phyloP scores from a whole-genome alignment of 208 protist genomes.

The Willaertia magna region DNA sequence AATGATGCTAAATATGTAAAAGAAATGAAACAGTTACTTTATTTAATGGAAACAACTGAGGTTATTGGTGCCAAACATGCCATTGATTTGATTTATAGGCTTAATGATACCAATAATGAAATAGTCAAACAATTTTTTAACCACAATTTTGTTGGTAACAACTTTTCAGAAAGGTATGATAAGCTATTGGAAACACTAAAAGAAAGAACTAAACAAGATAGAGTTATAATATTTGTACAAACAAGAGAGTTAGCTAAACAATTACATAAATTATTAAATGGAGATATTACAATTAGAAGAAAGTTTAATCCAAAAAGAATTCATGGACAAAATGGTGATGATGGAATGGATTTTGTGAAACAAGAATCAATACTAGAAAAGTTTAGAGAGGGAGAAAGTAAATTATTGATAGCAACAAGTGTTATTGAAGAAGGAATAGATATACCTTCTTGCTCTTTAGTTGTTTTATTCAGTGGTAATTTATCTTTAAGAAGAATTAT shows the following conservation, averaged over 20 bases:
- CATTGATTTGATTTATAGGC: not conserved
- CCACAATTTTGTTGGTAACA: too few relatives aligned
- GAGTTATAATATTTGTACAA: not conserved
- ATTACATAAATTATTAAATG: not conserved
- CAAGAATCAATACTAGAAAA: slow-evolving; percentile 27
- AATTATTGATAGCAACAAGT: slow-evolving; percentile 50
- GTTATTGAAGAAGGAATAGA: slow-evolving; percentile 60
- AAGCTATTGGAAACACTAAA: not conserved
- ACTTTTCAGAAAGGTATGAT: too few relatives aligned
- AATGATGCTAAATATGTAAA: too few relatives aligned
- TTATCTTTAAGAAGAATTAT: slow-evolving; percentile 38
- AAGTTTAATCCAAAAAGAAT: not conserved
- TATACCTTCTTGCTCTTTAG: slow-evolving; percentile 44
- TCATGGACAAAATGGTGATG: not conserved
- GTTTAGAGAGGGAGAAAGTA: slow-evolving; percentile 33
- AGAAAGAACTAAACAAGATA: not conserved
- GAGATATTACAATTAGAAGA: too few relatives aligned
- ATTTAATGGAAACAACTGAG: not conserved
- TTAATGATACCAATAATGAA: not conserved
- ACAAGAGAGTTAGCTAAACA: not conserved
- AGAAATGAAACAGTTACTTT: too few relatives aligned
- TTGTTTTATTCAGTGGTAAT: slow-evolving; percentile 41
- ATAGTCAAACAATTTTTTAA: not conserved
- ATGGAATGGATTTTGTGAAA: slow-evolving; percentile 6
- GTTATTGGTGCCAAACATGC: not conserved